These are phyloP conservation scores for Tetracladium marchalianum DNA, from an alignment of 495 filamentous ascomycete genomes.

Conservation along the genomic window DNA sequence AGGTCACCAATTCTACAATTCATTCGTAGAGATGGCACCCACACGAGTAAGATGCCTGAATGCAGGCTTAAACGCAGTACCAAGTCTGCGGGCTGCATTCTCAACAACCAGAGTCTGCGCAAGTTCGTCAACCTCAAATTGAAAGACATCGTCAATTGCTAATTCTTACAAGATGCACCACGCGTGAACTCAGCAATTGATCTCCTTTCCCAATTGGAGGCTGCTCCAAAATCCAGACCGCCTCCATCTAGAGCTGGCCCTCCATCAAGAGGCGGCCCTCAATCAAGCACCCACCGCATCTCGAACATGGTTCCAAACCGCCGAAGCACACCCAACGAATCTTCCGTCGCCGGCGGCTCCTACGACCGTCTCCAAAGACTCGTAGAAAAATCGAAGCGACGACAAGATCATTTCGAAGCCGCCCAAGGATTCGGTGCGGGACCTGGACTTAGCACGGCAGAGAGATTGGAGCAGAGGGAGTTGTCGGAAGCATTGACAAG, in stretches of 20 bases:
- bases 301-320: too few species aligned
- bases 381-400: too few species aligned
- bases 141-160: not conserved
- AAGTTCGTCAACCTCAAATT: slow-evolving; percentile 5
- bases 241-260: not conserved
- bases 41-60: slow-evolving; percentile 20
- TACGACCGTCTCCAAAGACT: too few species aligned
- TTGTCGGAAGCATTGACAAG: slow-evolving; percentile 7
- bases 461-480: slow-evolving; percentile 24
- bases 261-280: too few species aligned
- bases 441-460: not conserved
- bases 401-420: too few species aligned
- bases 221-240: not conserved
- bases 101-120: slow-evolving; percentile 10
- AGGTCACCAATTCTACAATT: not conserved
- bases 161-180: slow-evolving; percentile 10
- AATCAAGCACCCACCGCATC: too few species aligned
- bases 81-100: slow-evolving; percentile 11
- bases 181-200: not conserved
- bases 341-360: too few species aligned
- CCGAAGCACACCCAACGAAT: too few species aligned
- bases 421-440: too few species aligned
- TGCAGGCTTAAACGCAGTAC: slow-evolving; percentile 1
- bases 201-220: not conserved
- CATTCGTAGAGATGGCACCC: slow-evolving; percentile 7